A percentile compares a stretch with the other conserved stretches of the same genome.
Conservation (phyloP, 2,329 filamentous ascomycete species). For the Colletotrichum falcatum region DNA sequence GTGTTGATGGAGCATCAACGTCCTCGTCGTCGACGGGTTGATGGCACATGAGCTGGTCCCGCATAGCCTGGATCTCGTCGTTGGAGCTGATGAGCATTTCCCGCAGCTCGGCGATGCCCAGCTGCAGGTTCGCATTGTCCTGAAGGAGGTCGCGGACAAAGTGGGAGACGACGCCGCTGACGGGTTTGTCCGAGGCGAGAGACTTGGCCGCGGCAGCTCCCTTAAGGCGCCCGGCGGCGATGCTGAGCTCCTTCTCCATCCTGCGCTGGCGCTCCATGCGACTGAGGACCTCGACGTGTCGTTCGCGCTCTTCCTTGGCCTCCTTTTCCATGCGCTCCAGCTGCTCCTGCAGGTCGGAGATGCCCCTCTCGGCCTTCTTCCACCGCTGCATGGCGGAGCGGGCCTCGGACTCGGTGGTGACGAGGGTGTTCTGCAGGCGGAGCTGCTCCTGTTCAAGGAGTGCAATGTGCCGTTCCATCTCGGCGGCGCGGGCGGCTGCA, state of each 20-base stretch:
- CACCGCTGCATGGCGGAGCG: slow-evolving; percentile 84
- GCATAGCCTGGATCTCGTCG: slow-evolving; percentile 88
- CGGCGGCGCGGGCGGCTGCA: slow-evolving; percentile 79
- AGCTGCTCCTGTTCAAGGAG: slow-evolving; percentile 86
- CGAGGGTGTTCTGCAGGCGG: slow-evolving; percentile 75
- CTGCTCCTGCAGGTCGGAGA: slow-evolving; percentile 85
- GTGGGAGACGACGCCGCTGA: slow-evolving; percentile 84
- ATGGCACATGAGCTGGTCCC: slow-evolving; percentile 84
- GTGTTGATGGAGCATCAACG: slow-evolving; percentile 58
- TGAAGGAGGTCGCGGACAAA: slow-evolving; percentile 96
- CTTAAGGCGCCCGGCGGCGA: slow-evolving; percentile 83
- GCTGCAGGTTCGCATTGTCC: slow-evolving; percentile 93
- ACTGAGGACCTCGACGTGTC: slow-evolving; percentile 82
- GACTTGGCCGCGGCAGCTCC: slow-evolving; percentile 80
- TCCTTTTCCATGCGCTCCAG: slow-evolving; percentile 90
- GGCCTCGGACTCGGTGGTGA: slow-evolving; percentile 78
- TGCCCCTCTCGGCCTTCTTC: slow-evolving; percentile 84
- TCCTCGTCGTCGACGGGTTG: slow-evolving; percentile 71
- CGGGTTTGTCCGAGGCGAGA: slow-evolving; percentile 67
- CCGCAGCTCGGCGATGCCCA: slow-evolving; percentile 89
- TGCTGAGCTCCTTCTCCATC: slow-evolving; percentile 85
- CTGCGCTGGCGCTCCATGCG: slow-evolving; percentile 87
- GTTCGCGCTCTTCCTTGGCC: slow-evolving; percentile 80
- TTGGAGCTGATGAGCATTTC: slow-evolving; percentile 93
- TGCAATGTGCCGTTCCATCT: slow-evolving; percentile 83